phyloP scores from a whole-genome alignment of 1,284 basidiomycete genomes.

The Athelia psychrophila region DNA sequence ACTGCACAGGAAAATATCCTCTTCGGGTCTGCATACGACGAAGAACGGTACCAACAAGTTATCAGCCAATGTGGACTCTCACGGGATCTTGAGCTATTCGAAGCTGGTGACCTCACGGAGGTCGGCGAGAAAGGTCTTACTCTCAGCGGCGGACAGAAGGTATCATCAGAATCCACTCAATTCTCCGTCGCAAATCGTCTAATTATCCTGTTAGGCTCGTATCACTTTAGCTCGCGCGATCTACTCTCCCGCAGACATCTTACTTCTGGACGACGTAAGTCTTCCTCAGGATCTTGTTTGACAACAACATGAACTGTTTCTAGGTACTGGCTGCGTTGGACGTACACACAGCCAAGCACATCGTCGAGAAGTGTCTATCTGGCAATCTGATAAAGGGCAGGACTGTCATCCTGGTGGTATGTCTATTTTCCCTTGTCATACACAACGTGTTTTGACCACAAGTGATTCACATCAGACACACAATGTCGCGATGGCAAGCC shows the following conservation, averaged over 20 bases:
- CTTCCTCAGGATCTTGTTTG: conserved; percentile 41
- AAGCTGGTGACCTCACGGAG: conserved; percentile 60
- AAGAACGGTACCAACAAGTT: conserved; percentile 67
- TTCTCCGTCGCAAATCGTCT: neutral
- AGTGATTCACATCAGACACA: conserved; percentile 48
- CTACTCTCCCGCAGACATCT: conserved; percentile 58
- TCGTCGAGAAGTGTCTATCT: conserved; percentile 72
- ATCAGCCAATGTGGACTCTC: conserved; percentile 55
- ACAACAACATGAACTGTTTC: neutral
- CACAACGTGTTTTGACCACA: conserved; percentile 1
- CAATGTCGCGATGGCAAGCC: conserved; percentile 64
- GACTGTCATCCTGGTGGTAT: conserved; percentile 70
- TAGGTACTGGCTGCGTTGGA: conserved; percentile 27
- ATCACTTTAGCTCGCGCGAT: conserved; percentile 73
- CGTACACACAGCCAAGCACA: conserved; percentile 71
- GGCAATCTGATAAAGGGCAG: conserved; percentile 68
- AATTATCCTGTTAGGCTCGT: conserved; percentile 52
- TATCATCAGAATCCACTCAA: neutral
- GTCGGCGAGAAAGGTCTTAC: conserved; percentile 48
- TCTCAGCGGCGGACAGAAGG: conserved; percentile 29
- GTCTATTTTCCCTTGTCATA: conserved; percentile 18
- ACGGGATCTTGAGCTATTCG: conserved; percentile 54
- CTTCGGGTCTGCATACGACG: conserved; percentile 75
- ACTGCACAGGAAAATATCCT: conserved; percentile 71
- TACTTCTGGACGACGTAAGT: conserved; percentile 65